phyloP scores from a whole-genome alignment of 257 asterid species.

The Scutellaria baicalensis region DNA sequence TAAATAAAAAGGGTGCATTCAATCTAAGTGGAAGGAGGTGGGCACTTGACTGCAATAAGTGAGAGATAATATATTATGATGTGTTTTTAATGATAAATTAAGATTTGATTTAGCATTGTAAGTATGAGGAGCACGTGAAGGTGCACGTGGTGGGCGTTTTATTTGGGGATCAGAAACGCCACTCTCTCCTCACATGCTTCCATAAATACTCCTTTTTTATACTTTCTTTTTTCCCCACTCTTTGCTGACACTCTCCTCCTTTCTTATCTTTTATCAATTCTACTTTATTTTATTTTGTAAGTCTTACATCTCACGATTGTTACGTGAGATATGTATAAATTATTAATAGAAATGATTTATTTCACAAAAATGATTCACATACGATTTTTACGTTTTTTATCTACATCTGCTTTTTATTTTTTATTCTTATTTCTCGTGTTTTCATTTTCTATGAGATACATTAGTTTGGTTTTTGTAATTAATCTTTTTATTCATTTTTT shows the following conservation, averaged over 20 bases:
- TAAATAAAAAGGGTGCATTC: no score
- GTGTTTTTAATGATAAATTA: neutral
- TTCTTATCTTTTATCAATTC: neutral
- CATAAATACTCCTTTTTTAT: constrained; percentile 23
- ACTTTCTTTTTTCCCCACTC: neutral
- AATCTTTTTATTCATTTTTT: no score
- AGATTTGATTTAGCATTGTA: neutral
- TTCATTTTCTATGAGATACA: no score
- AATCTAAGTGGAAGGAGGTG: neutral
- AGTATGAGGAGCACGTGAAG: constrained; percentile 43
- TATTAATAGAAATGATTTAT: no score
- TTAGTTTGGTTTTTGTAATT: no score
- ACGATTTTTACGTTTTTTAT: no score
- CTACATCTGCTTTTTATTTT: no score
- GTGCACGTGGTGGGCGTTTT: constrained; percentile 55
- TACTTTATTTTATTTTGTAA: no score
- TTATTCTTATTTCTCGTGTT: no score
- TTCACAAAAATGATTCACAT: no score
- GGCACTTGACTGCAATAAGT: neutral
- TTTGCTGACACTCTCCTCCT: neutral
- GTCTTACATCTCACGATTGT: no score
- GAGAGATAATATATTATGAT: neutral
- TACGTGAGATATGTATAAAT: no score
- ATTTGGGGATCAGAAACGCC: constrained; percentile 55
- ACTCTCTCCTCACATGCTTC: constrained; percentile 49